A percentile compares a stretch with the other conserved stretches of the same genome.
Conservation (phyloP, 2,329 filamentous ascomycete species). For the Escovopsis weberi region DNA sequence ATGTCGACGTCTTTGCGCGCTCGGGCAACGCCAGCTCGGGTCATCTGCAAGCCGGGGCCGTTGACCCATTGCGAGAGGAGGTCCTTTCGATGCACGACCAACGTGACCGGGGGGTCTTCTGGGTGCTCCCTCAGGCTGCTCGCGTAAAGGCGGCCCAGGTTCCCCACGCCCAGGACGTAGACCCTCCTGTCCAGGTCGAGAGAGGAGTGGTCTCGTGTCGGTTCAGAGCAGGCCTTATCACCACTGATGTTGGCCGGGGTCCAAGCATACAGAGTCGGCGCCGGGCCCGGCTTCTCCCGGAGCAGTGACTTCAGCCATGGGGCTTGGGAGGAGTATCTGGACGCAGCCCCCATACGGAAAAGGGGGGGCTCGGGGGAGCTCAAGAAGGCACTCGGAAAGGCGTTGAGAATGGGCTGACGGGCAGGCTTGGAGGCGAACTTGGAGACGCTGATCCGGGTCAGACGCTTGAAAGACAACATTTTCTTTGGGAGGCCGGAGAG, state of each 20-base stretch:
- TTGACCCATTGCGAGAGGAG: conserved; percentile 33
- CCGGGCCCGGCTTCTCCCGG: conserved; percentile 7
- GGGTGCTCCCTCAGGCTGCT: conserved; percentile 48
- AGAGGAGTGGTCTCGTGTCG: not conserved
- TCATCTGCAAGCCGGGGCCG: conserved; percentile 29
- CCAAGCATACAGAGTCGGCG: conserved; percentile 25
- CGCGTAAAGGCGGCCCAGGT: conserved; percentile 67
- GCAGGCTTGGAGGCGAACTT: not conserved
- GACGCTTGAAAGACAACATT: too few species aligned
- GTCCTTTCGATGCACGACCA: conserved; percentile 55
- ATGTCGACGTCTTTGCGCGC: conserved; percentile 28
- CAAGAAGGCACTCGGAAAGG: too few species aligned
- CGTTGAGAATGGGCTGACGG: too few species aligned
- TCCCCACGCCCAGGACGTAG: conserved; percentile 68
- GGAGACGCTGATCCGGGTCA: too few species aligned
- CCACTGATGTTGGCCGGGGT: conserved; percentile 14
- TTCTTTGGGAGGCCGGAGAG: not conserved
- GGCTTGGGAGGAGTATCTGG: conserved; percentile 11
- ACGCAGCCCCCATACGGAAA: conserved; percentile 7
- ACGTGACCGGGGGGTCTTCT: conserved; percentile 56
- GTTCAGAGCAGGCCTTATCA: too few species aligned
- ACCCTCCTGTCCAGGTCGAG: conserved; percentile 34
- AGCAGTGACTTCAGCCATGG: conserved; percentile 21
- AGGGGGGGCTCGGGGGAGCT: not conserved
- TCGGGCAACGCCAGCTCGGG: conserved; percentile 18